Percentiles rank a stretch among this genome's conserved stretches.
These are phyloP conservation scores for Gamsiella multidivaricata DNA, from an alignment of 192 early-diverging fungal genomes.

Conservation along the genomic window DNA sequence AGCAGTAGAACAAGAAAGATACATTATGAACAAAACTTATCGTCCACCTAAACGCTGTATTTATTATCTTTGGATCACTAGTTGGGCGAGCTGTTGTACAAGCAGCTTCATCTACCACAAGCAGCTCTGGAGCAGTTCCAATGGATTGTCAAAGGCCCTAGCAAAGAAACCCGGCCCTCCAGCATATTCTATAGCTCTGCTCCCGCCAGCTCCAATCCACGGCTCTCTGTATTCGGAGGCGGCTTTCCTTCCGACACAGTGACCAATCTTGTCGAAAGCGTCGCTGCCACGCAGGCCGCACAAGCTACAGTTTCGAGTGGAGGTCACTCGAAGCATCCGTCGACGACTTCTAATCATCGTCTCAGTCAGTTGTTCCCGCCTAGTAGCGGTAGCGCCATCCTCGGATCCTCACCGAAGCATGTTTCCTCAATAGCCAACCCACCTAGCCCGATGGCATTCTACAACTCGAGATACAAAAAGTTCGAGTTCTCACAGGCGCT, in stretches of 20 bases:
- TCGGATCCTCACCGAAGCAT: conserved; percentile 8
- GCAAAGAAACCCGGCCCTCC: conserved; percentile 32
- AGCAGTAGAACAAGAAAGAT: no score
- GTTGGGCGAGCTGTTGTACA: conserved; percentile 57
- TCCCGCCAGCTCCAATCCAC: conserved; percentile 27
- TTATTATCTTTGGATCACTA: conserved; percentile 6
- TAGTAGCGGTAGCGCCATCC: background rate
- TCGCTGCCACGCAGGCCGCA: background rate
- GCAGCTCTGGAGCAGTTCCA: conserved; percentile 57
- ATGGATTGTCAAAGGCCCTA: conserved; percentile 57
- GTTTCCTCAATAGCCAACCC: background rate
- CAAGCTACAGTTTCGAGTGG: background rate
- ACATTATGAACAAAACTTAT: background rate
- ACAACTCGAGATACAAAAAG: conserved; percentile 55
- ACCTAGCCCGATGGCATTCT: conserved; percentile 30
- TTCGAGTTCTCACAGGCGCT: conserved; percentile 51
- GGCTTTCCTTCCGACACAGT: conserved; percentile 43
- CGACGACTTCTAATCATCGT: conserved; percentile 25
- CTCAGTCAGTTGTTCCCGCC: conserved; percentile 33
- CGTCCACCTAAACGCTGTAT: background rate
- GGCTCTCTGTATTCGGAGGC: conserved; percentile 44
- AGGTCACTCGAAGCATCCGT: conserved; percentile 26
- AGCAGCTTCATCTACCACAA: conserved; percentile 41
- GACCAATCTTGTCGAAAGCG: conserved; percentile 39
- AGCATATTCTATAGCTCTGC: conserved; percentile 18